Base-by-base conservation (phyloP, 1,284 basidiomycete species). In the Tausonia pullulans region DNA sequence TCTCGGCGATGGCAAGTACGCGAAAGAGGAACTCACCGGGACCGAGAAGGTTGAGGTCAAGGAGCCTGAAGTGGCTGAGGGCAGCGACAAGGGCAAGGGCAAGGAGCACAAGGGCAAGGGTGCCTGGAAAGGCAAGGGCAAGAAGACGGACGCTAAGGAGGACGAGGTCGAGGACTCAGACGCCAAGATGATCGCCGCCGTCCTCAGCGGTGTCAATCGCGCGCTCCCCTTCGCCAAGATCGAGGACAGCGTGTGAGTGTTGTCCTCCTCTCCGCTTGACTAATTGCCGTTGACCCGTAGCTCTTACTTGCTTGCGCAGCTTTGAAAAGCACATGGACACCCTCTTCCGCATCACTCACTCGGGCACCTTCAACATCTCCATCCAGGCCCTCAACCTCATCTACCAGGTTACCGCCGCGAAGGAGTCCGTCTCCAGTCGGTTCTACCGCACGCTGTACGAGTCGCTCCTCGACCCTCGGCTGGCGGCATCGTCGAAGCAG, bases 311-410 rank as follows among this genome's bases (percentile, higher is more conserved):
- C 39, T 62, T 54, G 39, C 27, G 27, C 70, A 90, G 87, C 16
- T 86, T 98, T 70, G 83, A 87, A 70, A 84, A 86, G 68, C 93
- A 97, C 72, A 87, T 98, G 72, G 87, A 93, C 74, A 95, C 91
- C 0, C 83, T 98, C 40, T 98, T 98, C 82, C 83, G 88, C 64
- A 94, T 98, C 72, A 95, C 90, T 2, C 95, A 98, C 76, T 89
- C 90, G 0, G 80, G 81, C 43, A 82, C 82, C 1, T 98, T 98
- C 83, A 98, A 96, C 76, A 93, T 95, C 69, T 91, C 93, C 13
- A 84, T 98, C 13, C 96, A 97, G 76, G 90, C 94, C 0, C 82
- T 98, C 0, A 83, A 90, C 65, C 83, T 98, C n/a, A 88, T 98
- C 68, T 87, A 89, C 74, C 91, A 93, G 72, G 87, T 98, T 54